Percentiles rank a stretch among this genome's conserved stretches.
These are phyloP conservation scores for Graphilbum fragrans DNA, from an alignment of 2,329 filamentous ascomycete species.

Conservation along the genomic window DNA sequence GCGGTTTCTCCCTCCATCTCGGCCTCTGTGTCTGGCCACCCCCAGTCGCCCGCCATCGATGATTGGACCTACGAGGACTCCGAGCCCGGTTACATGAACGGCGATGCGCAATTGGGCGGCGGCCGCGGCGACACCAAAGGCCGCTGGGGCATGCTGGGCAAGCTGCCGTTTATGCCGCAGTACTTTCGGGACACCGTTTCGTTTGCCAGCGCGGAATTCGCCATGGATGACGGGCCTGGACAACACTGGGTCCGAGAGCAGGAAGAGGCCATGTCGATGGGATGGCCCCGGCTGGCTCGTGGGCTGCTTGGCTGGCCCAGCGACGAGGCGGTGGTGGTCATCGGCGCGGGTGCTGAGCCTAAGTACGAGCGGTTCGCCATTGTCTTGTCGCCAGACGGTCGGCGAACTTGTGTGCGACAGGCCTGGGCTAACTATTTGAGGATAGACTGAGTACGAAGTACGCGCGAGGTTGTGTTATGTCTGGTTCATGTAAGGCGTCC, in stretches of 20 bases:
- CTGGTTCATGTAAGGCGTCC: too few species aligned
- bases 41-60: background rate
- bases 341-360: slow-evolving; percentile 69
- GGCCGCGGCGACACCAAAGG: slow-evolving; percentile 32
- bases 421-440: slow-evolving; percentile 71
- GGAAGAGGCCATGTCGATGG: slow-evolving; percentile 30
- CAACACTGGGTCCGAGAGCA: slow-evolving; percentile 18
- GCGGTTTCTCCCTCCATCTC: slow-evolving; percentile 5
- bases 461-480: too few species aligned
- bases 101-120: slow-evolving; percentile 5
- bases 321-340: slow-evolving; percentile 60
- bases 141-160: slow-evolving; percentile 79
- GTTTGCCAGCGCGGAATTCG: slow-evolving; percentile 68
- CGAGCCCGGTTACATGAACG: slow-evolving; percentile 5
- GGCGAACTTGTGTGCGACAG: slow-evolving; percentile 53
- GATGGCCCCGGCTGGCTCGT: slow-evolving; percentile 54
- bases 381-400: slow-evolving; percentile 55
- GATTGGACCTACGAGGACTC: slow-evolving; percentile 11
- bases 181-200: slow-evolving; percentile 87
- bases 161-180: slow-evolving; percentile 71
- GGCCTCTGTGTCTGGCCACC: too few species aligned
- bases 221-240: slow-evolving; percentile 53
- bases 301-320: slow-evolving; percentile 77
- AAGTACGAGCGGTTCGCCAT: slow-evolving; percentile 82
- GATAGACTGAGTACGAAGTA: slow-evolving; percentile 2